Evolutionary conservation across 352 stramenopile species (phyloP).

Genomic region (Pythium aphanidermatum): DNA sequence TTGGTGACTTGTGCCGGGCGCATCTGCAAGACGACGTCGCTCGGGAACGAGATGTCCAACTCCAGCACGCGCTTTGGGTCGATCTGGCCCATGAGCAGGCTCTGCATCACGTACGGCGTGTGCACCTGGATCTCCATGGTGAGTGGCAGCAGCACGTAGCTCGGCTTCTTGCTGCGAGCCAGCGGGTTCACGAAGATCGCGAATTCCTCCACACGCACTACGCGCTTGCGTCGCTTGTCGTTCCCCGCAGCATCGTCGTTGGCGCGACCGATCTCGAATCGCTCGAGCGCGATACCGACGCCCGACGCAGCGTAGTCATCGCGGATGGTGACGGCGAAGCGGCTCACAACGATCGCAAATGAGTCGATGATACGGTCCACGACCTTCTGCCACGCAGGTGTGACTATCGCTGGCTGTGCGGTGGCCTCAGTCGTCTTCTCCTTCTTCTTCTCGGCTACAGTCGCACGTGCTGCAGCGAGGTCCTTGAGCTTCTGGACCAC

Average conservation of each 20-base stretch:
- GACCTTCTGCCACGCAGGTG: conserved; percentile 48
- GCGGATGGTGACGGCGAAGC: conserved; percentile 46
- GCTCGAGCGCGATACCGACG: conserved; percentile 51
- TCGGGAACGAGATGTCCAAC: conserved; percentile 42
- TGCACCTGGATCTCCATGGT: conserved; percentile 48
- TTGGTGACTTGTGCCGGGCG: conserved; percentile 57
- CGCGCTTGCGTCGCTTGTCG: conserved; percentile 35
- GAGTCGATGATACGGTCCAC: conserved; percentile 70
- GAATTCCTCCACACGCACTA: conserved; percentile 52
- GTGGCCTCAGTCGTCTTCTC: background rate
- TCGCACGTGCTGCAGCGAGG: conserved; percentile 28
- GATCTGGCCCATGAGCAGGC: conserved; percentile 44
- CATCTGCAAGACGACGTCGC: conserved; percentile 40
- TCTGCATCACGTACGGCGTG: conserved; percentile 66
- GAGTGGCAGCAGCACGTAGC: conserved; percentile 44
- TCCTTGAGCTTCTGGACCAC: conserved; percentile 63
- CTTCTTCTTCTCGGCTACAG: conserved; percentile 22
- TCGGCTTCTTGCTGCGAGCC: conserved; percentile 20
- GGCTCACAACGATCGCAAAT: conserved; percentile 45
- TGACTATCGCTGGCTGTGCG: conserved; percentile 3
- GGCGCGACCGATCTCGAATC: conserved; percentile 51
- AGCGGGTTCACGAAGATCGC: conserved; percentile 60
- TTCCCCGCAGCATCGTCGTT: background rate
- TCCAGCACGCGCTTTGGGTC: conserved; percentile 34
- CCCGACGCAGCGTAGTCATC: conserved; percentile 50